Evolutionary conservation across 805 yeast genomes (phyloP), one percentile per base, ranked within the genome.

Genomic region (Wickerhamia fluorescens): DNA sequence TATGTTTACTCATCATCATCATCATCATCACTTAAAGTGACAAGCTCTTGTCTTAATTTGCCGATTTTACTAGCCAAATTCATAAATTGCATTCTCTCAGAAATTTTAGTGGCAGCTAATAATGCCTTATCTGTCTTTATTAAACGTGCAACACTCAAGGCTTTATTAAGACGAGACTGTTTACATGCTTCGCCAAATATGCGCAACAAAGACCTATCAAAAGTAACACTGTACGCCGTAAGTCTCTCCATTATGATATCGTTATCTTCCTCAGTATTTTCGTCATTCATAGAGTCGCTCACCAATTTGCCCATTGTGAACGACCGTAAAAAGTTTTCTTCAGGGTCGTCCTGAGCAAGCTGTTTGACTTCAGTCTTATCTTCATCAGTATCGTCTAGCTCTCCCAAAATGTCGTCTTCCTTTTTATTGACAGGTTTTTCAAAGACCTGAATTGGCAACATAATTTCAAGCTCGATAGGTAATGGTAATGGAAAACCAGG

Each of bases 401-500:
- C 50, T 13, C 44, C 34, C 22, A 53, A 38, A 47, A 34, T 49
- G 49, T 33, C 60, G 29, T 30, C 45, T 11, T 45, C 40, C 17
- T 44, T 56, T 23, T 43, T 40, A 26, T 41, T 43, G n/a, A 47
- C 39, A 16, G 55, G 14, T 29, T 32, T 12, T 32, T 44, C 29
- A 14, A 29, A 37, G 10, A 47, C 42, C 15, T 53, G 47, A 1
- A 82, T 61, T 1, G 96, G 96, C 14, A 87, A 52, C 33, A 66
- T 63, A 24, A 87, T 58, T 9, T 77, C 81, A 39, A 89, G 52
- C 44, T 85, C 95, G 7, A 86, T 69, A 1, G 95, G 89, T 33
- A 87, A 64, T 0, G 95, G 82, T 28, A 92, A 56, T 9, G 97
- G 97, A 46, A 85, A 76, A 3, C 75, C 72, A 1, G 96, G 96